These are phyloP conservation scores for Withania somnifera DNA, from an alignment of 305 asterid genomes.

Conservation along the genomic window DNA sequence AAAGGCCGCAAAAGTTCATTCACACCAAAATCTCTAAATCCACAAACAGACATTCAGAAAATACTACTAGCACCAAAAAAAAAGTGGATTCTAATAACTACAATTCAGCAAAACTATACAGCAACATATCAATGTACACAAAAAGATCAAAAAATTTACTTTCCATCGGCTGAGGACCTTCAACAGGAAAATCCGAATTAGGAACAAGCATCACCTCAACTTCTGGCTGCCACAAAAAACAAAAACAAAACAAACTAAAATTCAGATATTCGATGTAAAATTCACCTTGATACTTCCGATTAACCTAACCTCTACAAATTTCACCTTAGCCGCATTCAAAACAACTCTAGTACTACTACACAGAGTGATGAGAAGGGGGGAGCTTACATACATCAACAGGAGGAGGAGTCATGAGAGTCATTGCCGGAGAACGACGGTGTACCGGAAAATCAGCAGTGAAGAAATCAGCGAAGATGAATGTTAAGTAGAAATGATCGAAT, in stretches of 20 bases:
- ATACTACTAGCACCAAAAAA: background rate
- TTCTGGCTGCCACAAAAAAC: conserved; percentile 18
- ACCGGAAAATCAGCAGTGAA: conserved; percentile 9
- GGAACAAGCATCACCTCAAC: conserved; percentile 35
- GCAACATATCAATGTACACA: background rate
- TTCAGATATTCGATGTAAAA: conserved; percentile 11
- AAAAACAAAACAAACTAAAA: background rate
- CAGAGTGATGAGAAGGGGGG: background rate
- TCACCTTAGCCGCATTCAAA: no score
- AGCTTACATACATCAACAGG: conserved; percentile 17
- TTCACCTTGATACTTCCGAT: conserved; percentile 3
- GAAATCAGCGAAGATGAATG: background rate
- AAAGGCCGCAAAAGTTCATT: background rate
- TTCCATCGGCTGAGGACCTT: conserved; percentile 36
- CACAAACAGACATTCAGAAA: background rate
- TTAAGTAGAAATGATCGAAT: background rate
- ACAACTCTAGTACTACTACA: no score
- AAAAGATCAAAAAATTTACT: conserved; percentile 6
- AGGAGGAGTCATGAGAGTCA: conserved; percentile 19
- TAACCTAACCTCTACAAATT: background rate
- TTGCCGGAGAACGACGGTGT: background rate
- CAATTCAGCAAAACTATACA: background rate
- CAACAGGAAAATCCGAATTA: conserved; percentile 17
- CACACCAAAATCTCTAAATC: background rate
- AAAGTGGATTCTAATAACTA: background rate